phyloP scores from a whole-genome alignment of 768 basidiomycete genomes.

The Termitomyces sp. region DNA sequence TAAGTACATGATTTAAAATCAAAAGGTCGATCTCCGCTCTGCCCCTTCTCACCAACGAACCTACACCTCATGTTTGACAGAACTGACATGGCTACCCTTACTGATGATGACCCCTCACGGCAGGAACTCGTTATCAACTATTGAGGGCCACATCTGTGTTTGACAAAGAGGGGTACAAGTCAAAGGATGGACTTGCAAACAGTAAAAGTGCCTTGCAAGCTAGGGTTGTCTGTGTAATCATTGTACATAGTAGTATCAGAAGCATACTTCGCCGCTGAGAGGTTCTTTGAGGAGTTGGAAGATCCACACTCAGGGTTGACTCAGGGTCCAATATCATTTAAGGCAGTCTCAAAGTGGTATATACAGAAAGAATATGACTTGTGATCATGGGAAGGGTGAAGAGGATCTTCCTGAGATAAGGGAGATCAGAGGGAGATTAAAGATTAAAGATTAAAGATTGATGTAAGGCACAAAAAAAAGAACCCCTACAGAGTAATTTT shows the following conservation, averaged over 20 bases:
- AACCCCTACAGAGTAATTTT: not conserved
- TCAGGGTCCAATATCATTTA: not conserved
- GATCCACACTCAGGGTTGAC: not conserved
- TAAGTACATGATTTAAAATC: not conserved
- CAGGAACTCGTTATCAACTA: not conserved
- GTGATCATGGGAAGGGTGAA: not conserved
- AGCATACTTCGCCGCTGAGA: not conserved
- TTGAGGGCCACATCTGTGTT: not conserved
- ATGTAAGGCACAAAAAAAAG: not conserved
- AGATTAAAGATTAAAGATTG: not conserved
- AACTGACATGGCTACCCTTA: not conserved
- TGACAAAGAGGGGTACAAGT: not conserved
- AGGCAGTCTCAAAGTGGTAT: not conserved
- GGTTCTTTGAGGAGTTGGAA: not conserved
- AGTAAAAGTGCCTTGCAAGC: no score
- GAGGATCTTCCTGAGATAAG: not conserved
- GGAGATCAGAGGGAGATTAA: not conserved
- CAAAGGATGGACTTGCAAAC: not conserved
- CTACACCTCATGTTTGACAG: not conserved
- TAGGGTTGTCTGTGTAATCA: not conserved
- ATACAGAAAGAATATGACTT: not conserved
- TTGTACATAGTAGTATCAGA: not conserved
- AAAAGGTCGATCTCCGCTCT: not conserved
- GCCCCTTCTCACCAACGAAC: not conserved
- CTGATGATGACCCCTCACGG: not conserved